Evolutionary conservation across 805 yeast genomes (phyloP), one percentile per base, ranked within the genome.

Genomic region (Schizosaccharomyces octosporus): DNA sequence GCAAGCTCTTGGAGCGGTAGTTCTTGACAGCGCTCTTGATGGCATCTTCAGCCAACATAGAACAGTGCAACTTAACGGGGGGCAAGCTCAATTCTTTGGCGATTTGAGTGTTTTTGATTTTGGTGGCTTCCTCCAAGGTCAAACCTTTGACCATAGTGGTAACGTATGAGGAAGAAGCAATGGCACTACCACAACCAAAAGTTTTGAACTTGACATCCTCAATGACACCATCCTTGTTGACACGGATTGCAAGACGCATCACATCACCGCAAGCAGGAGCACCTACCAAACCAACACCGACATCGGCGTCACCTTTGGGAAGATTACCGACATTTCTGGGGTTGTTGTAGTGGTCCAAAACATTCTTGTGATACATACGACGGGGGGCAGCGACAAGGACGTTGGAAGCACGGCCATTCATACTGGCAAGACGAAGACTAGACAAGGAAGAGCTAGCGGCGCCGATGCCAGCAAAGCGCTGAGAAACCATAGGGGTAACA

Each of bases 1-100:
- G n/a, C 7, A 51, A 29, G n/a, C 32, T 21, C 83, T 93, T 93
- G 61, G 87, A 73, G 73, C 81, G 83, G 78, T 90, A 93, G 73
- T 93, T 97, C 75, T 87, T 88, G 67, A 93, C 88, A 15, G 98
- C 98, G 61, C 89, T 83, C 78, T 93, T 90, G 73, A 93, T 93
- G 61, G 98, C 98, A 69, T 93, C 98, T 73, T 93, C 98, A 19
- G 98, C 98, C 69, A 93, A 78, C 98, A 93, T 93, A 19, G 96
- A 87, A 73, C 98, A 93, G 72, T 93, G 98, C 68, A 93, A 78
- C 72, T 93, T 93, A 62, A 93, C 97, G 1, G 98, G 98, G 24
- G 98, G 98, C 68, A 93, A 78, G 63, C 90, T 82, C 68, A 93
- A 78, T 72, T 93, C 98, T 72, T 85, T 85, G 59, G 98, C 98